Conservation (phyloP, 1,139 yeast genomes). For the Kodamaea arcana region DNA sequence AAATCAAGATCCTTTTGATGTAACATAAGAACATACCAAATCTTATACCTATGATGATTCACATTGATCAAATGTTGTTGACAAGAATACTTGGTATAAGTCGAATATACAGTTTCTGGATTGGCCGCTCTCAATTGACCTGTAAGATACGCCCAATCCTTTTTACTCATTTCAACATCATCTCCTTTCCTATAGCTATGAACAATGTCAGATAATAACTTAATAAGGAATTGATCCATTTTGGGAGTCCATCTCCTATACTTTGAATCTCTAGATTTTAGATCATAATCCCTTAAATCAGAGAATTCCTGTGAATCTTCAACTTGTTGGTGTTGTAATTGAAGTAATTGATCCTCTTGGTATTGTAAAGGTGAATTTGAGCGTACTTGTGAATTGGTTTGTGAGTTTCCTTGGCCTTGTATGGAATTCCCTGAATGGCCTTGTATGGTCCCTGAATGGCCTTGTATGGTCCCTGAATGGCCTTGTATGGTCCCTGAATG, state of each 20-base stretch:
- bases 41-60: slow-evolving; percentile 35
- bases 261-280: slow-evolving; percentile 36
- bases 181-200: slow-evolving; percentile 34
- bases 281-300: slow-evolving; percentile 26
- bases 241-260: slow-evolving; percentile 40
- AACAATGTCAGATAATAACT: slow-evolving; percentile 34
- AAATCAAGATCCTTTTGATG: slow-evolving; percentile 26
- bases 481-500: no score
- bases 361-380: no score
- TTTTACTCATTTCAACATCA: slow-evolving; percentile 32
- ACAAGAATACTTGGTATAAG: slow-evolving; percentile 41
- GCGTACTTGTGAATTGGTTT: no score
- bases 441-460: no score
- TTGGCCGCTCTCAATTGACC: slow-evolving; percentile 35
- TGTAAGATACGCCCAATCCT: slow-evolving; percentile 39
- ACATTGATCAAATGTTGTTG: slow-evolving; percentile 38
- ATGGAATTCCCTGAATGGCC: no score
- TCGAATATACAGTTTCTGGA: slow-evolving; percentile 41
- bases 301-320: slow-evolving; percentile 5
- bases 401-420: no score
- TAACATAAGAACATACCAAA: slow-evolving; percentile 34
- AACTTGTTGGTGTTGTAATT: not conserved
- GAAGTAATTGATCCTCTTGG: not conserved
- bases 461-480: no score
- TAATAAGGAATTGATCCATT: slow-evolving; percentile 37